These are phyloP conservation scores for Cytospora leucostoma DNA, from an alignment of 2,329 filamentous ascomycete species.

Conservation along the genomic window DNA sequence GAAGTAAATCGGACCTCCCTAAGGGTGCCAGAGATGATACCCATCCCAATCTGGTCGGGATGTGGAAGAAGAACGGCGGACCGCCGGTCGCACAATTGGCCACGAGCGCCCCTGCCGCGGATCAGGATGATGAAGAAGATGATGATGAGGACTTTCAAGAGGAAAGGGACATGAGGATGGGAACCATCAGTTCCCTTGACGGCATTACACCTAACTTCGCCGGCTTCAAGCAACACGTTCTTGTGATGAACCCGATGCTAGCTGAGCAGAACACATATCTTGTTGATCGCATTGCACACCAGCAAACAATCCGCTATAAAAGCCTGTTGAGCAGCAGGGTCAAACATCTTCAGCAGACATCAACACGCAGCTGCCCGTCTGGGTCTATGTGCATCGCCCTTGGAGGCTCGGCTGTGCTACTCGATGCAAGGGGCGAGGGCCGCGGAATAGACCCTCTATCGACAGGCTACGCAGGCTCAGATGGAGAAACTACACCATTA, in stretches of 20 bases:
- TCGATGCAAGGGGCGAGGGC: conserved; percentile 61
- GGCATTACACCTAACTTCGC: conserved; percentile 70
- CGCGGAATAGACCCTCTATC: conserved; percentile 60
- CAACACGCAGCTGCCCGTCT: conserved; percentile 57
- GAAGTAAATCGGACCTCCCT: conserved; percentile 57
- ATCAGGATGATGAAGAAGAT: conserved; percentile 47
- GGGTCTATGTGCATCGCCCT: conserved; percentile 64
- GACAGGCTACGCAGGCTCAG: conserved; percentile 57
- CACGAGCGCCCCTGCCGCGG: conserved; percentile 36
- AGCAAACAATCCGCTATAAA: conserved; percentile 80
- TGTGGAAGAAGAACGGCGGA: conserved; percentile 56
- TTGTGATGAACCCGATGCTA: conserved; percentile 73
- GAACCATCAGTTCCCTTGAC: conserved; percentile 63
- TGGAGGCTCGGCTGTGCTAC: conserved; percentile 64
- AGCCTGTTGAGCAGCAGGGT: conserved; percentile 69
- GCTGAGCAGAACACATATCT: conserved; percentile 59
- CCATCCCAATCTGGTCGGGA: conserved; percentile 49
- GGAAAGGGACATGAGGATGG: conserved; percentile 62
- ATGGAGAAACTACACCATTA: conserved; percentile 66
- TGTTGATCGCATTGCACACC: conserved; percentile 78
- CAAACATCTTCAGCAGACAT: conserved; percentile 66
- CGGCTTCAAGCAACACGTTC: conserved; percentile 76
- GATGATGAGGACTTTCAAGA: conserved; percentile 58
- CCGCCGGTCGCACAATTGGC: conserved; percentile 54
- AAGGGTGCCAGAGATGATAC: conserved; percentile 43